Evolutionary conservation across 2,329 filamentous ascomycete genomes (phyloP).

Genomic region (Ciborinia camelliae): DNA sequence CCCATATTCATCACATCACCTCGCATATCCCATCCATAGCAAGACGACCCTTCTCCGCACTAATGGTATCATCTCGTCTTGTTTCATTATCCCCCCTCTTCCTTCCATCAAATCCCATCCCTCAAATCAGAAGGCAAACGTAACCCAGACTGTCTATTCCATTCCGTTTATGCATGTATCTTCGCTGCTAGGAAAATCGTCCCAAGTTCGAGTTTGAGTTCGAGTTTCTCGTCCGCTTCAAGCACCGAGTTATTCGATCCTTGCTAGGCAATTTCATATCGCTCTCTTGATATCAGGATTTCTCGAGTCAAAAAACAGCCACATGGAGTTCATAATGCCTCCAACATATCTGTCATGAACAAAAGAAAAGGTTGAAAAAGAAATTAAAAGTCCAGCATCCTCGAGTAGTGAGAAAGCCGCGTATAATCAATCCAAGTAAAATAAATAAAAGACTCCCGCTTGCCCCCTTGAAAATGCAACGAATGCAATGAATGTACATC

Average conservation of each 20-base stretch:
- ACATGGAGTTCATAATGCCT: conserved; percentile 8
- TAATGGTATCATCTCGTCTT: background rate
- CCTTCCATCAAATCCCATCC: background rate
- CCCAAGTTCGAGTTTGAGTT: background rate
- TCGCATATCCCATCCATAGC: background rate
- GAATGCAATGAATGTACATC: conserved; percentile 14
- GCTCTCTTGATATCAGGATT: background rate
- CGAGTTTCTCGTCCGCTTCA: background rate
- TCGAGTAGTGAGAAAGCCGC: background rate
- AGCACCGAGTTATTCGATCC: background rate
- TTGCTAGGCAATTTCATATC: background rate
- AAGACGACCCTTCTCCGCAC: background rate
- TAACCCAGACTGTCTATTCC: background rate
- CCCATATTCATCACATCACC: background rate
- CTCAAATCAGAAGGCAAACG: background rate
- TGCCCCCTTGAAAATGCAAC: conserved; percentile 10
- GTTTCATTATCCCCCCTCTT: background rate
- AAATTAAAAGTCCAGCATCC: conserved; percentile 7
- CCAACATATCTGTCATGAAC: conserved; percentile 13
- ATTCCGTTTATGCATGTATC: background rate
- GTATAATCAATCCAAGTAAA: background rate
- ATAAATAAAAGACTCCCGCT: conserved; percentile 13
- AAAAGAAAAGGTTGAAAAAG: conserved; percentile 6
- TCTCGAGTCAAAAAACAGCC: background rate
- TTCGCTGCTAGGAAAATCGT: background rate